Evolutionary conservation across 495 filamentous ascomycete genomes (phyloP).

Genomic region (Penicillium waksmanii): DNA sequence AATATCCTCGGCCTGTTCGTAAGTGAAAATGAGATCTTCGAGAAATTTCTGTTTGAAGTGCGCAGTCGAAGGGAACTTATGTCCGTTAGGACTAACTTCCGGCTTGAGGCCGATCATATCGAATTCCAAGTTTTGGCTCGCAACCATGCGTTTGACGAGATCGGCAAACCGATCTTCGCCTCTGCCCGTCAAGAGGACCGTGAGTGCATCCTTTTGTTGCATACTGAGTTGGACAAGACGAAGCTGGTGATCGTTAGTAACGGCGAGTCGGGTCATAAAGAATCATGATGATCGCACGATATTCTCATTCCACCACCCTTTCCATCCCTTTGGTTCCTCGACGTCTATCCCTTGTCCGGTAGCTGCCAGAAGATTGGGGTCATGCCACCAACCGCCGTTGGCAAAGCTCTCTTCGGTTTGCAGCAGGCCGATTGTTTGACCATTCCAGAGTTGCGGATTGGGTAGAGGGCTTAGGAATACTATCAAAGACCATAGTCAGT

Average conservation of each 20-base stretch:
- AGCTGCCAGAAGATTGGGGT: conserved; percentile 78
- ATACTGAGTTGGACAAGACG: conserved; percentile 80
- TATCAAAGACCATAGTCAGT: conserved; percentile 33
- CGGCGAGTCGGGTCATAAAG: neutral
- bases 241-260: conserved; percentile 55
- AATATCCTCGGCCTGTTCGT: conserved; percentile 80
- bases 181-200: conserved; percentile 88
- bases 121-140: conserved; percentile 79
- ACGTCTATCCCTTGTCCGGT: conserved; percentile 82
- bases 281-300: conserved; percentile 55
- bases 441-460: conserved; percentile 86
- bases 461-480: conserved; percentile 91
- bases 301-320: conserved; percentile 97
- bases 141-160: conserved; percentile 81
- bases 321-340: conserved; percentile 84
- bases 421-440: conserved; percentile 72
- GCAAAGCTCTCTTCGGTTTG: conserved; percentile 74
- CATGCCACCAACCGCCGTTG: conserved; percentile 98
- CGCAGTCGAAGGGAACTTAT: conserved; percentile 79
- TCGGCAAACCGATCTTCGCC: conserved; percentile 74
- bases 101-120: conserved; percentile 92
- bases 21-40: conserved; percentile 78
- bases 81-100: conserved; percentile 72
- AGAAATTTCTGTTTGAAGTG: conserved; percentile 86
- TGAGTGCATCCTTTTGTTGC: conserved; percentile 84